phyloP scores from a whole-genome alignment of 176 grass and related monocot genomes.

The Oryza officinalis region DNA sequence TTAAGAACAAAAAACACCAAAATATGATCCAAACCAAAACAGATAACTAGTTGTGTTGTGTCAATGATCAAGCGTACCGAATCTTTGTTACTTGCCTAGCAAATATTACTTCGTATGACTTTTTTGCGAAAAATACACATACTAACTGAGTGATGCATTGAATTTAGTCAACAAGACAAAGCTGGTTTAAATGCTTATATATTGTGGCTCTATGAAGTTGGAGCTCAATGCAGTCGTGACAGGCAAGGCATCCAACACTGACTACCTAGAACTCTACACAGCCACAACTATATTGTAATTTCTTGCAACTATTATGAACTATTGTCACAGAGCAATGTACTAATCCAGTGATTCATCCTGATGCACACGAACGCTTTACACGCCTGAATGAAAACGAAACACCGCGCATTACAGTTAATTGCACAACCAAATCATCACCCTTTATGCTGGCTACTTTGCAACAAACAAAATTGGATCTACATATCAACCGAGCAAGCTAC shows the following conservation, averaged over 20 bases:
- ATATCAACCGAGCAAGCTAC: not conserved
- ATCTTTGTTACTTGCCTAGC: not conserved
- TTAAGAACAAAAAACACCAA: not conserved
- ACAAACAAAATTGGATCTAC: not conserved
- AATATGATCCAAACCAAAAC: too few relatives aligned
- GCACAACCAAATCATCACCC: not conserved
- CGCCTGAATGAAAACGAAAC: not conserved
- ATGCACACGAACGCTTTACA: not conserved
- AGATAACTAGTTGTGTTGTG: not conserved
- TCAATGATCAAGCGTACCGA: not conserved
- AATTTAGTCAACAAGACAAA: too few relatives aligned
- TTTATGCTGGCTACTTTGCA: not conserved
- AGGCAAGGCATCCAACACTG: not conserved
- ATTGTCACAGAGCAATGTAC: not conserved
- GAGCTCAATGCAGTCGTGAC: not conserved
- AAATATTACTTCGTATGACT: not conserved
- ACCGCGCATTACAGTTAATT: not conserved
- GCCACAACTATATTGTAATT: not conserved
- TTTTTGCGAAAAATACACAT: not conserved
- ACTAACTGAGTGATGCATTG: not conserved
- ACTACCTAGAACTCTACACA: not conserved
- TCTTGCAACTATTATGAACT: not conserved
- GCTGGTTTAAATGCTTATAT: not conserved
- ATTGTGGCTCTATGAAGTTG: not conserved
- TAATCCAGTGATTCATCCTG: not conserved